A percentile compares a stretch with the other conserved stretches of the same genome.
Evolutionary conservation across 371 early-diverging fungal species (phyloP).

Genomic region (Apophysomyces ossiformis): DNA sequence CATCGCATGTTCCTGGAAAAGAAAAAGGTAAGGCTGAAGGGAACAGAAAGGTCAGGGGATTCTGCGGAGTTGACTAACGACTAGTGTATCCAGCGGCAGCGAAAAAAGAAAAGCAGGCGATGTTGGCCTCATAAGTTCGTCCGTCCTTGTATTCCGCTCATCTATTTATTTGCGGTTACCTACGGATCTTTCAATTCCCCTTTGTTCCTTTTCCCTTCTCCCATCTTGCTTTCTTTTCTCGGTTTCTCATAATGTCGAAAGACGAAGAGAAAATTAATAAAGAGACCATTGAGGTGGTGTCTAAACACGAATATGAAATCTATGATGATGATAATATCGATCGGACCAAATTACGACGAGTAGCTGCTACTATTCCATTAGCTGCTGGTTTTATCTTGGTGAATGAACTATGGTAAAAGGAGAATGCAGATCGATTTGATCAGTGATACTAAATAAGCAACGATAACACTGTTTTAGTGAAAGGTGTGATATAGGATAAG

Average conservation of each 20-base stretch:
- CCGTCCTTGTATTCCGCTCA: conserved; percentile 20
- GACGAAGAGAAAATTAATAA: conserved; percentile 32
- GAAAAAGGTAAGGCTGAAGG: conserved; percentile 49
- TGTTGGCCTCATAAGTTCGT: conserved; percentile 23
- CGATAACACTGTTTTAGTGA: conserved; percentile 18
- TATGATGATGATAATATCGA: conserved; percentile 15
- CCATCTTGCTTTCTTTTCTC: conserved; percentile 14
- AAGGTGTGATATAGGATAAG: conserved; percentile 20
- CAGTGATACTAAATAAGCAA: not conserved
- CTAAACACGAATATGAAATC: conserved; percentile 29
- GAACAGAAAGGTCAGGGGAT: conserved; percentile 36
- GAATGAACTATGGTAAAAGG: conserved; percentile 46
- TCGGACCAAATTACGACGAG: conserved; percentile 21
- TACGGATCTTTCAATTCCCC: not conserved
- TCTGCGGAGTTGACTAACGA: conserved; percentile 52
- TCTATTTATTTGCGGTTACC: conserved; percentile 26
- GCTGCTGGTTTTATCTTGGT: conserved; percentile 60
- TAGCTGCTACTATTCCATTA: conserved; percentile 50
- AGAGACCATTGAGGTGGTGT: conserved; percentile 20
- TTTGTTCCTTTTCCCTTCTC: conserved; percentile 1
- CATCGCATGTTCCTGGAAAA: conserved; percentile 42
- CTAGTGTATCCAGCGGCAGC: conserved; percentile 51
- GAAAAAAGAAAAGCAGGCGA: conserved; percentile 58
- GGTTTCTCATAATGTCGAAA: conserved; percentile 16
- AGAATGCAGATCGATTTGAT: not conserved